A percentile compares a stretch with the other conserved stretches of the same genome.
Evolutionary conservation across 2,329 filamentous ascomycete genomes (phyloP).

Genomic region (Zymoseptoria ardabiliae): DNA sequence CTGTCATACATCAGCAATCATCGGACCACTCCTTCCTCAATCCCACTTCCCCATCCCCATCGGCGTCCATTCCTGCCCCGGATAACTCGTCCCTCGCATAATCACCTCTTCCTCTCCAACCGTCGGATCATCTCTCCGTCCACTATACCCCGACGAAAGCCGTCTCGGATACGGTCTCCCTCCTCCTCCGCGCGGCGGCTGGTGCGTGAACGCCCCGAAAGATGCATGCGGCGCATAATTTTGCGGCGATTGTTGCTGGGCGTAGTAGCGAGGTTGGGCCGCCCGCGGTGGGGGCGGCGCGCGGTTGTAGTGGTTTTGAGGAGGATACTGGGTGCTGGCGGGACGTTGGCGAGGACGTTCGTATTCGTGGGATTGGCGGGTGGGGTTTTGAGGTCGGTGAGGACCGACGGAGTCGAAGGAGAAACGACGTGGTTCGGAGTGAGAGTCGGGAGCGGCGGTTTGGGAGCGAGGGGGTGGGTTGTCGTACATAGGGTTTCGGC

Average conservation of each 20-base stretch:
- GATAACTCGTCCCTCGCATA: constrained; percentile 63
- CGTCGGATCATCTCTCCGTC: constrained; percentile 22
- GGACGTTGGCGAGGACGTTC: neutral
- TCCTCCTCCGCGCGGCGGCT: constrained; percentile 3
- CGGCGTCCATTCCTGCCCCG: constrained; percentile 64
- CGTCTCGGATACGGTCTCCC: constrained; percentile 5
- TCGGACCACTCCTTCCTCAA: neutral
- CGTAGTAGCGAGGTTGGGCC: neutral
- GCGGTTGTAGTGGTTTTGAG: neutral
- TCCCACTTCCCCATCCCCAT: neutral
- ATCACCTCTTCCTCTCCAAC: constrained; percentile 22
- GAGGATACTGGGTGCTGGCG: neutral
- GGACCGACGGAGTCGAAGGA: neutral
- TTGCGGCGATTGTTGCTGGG: neutral
- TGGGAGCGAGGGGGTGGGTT: neutral
- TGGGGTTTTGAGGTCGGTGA: neutral
- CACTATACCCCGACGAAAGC: constrained; percentile 18
- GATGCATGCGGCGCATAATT: neutral
- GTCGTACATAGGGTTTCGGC: neutral
- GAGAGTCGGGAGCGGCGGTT: neutral
- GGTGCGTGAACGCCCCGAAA: constrained; percentile 4
- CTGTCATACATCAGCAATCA: neutral
- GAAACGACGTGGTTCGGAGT: neutral
- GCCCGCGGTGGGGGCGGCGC: neutral
- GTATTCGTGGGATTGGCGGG: neutral